These are phyloP conservation scores for Entomortierella chlamydospora DNA, from an alignment of 192 early-diverging fungal genomes.

Conservation along the genomic window DNA sequence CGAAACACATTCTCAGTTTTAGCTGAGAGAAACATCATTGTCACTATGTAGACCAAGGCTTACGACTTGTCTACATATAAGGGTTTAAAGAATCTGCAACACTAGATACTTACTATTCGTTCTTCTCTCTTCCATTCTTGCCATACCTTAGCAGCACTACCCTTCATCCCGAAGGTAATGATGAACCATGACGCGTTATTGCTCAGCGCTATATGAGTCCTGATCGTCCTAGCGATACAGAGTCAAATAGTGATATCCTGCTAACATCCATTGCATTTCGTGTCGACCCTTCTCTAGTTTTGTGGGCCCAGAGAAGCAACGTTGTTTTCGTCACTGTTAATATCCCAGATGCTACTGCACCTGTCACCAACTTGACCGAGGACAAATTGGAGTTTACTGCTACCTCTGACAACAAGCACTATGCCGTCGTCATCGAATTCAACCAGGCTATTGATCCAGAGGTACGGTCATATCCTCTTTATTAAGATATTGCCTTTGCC, in stretches of 20 bases:
- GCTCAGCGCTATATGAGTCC: background rate
- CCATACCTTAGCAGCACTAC: slow-evolving; percentile 9
- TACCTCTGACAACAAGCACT: slow-evolving; percentile 68
- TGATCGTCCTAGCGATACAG: background rate
- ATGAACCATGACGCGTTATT: background rate
- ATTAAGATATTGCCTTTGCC: background rate
- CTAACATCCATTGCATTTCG: background rate
- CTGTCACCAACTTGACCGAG: slow-evolving; percentile 64
- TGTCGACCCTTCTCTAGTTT: slow-evolving; percentile 59
- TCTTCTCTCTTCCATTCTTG: background rate
- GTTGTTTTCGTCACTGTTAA: slow-evolving; percentile 88
- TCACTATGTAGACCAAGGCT: no score
- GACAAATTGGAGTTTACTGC: slow-evolving; percentile 74
- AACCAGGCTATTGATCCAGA: slow-evolving; percentile 77
- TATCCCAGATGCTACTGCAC: slow-evolving; percentile 75
- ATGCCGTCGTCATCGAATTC: slow-evolving; percentile 82
- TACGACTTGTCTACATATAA: no score
- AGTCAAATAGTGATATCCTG: background rate
- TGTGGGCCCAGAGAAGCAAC: slow-evolving; percentile 92
- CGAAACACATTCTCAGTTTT: no score
- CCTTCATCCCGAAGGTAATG: slow-evolving; percentile 45
- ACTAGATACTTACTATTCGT: background rate
- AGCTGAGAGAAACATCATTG: background rate
- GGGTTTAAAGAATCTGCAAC: background rate
- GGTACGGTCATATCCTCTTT: slow-evolving; percentile 52